Percentiles rank a stretch among this genome's conserved stretches.
Evolutionary conservation across 129 eudicot genomes (phyloP).

Genomic region (Gnaphalium uliginosum): DNA sequence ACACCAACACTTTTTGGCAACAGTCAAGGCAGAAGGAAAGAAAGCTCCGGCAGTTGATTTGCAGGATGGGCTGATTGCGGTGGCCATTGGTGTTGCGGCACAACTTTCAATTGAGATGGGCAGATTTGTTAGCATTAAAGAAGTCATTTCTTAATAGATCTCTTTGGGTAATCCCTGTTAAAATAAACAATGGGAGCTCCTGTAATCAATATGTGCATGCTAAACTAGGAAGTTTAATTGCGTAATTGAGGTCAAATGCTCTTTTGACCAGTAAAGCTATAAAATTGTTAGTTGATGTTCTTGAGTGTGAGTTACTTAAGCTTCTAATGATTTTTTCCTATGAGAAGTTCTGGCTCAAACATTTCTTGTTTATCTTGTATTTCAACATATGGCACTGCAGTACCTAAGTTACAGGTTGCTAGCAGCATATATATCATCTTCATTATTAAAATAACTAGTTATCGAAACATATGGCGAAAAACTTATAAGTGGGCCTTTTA

Average conservation of each 20-base stretch:
- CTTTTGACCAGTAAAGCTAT: conserved; percentile 12
- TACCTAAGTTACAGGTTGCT: too few relatives aligned
- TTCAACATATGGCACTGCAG: too few relatives aligned
- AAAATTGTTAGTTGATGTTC: neutral
- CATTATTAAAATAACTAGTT: too few relatives aligned
- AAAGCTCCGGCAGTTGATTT: conserved; percentile 69
- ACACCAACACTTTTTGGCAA: conserved; percentile 69
- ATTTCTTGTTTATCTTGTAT: neutral
- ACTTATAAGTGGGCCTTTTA: too few relatives aligned
- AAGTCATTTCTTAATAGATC: conserved; percentile 42
- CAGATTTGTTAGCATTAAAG: conserved; percentile 78
- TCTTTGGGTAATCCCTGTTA: neutral
- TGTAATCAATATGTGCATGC: conserved; percentile 14
- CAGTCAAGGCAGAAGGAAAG: conserved; percentile 59
- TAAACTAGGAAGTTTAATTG: neutral
- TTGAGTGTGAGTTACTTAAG: neutral
- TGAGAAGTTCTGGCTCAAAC: neutral
- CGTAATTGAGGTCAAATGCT: conserved; percentile 11
- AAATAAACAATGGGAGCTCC: conserved; percentile 10
- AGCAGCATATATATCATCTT: too few relatives aligned
- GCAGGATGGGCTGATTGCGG: conserved; percentile 88
- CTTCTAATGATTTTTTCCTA: neutral
- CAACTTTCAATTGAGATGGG: conserved; percentile 84
- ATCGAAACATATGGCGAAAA: too few relatives aligned
- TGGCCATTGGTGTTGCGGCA: conserved; percentile 98